A percentile compares a stretch with the other conserved stretches of the same genome.
Evolutionary conservation across 2,329 filamentous ascomycete species (phyloP).

Genomic region (Calonectria leucothoes): DNA sequence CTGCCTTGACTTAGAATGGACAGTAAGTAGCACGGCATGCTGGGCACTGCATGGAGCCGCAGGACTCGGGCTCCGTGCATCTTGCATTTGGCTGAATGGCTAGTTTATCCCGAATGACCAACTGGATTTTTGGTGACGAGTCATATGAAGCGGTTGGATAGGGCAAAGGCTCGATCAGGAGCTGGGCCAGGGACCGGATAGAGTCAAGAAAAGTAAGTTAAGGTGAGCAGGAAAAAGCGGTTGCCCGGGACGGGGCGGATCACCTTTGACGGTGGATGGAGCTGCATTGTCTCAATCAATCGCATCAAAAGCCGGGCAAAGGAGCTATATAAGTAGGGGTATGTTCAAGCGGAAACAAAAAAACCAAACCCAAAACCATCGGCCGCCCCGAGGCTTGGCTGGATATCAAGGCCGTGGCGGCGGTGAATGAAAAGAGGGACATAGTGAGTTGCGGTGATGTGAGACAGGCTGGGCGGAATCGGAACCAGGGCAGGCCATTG

Average conservation of each 20-base stretch:
- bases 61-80: constrained; percentile 6
- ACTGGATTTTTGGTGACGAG: background rate
- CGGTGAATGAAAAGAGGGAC: background rate
- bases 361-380: background rate
- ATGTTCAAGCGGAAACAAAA: background rate
- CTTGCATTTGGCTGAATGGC: background rate
- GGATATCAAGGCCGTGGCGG: background rate
- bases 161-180: background rate
- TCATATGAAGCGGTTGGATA: background rate
- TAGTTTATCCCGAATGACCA: background rate
- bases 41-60: constrained; percentile 29
- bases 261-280: background rate
- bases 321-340: background rate
- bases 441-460: background rate
- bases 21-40: constrained; percentile 9
- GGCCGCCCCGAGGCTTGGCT: background rate
- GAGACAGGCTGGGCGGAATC: background rate
- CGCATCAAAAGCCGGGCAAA: background rate
- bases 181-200: background rate
- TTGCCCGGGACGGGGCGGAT: background rate
- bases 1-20: constrained; percentile 26
- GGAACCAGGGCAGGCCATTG: background rate
- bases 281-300: constrained; percentile 2
- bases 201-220: background rate
- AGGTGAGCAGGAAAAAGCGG: background rate